Evolutionary conservation across 2,329 filamentous ascomycete genomes (phyloP).

Genomic region (Didymella arachidicola): DNA sequence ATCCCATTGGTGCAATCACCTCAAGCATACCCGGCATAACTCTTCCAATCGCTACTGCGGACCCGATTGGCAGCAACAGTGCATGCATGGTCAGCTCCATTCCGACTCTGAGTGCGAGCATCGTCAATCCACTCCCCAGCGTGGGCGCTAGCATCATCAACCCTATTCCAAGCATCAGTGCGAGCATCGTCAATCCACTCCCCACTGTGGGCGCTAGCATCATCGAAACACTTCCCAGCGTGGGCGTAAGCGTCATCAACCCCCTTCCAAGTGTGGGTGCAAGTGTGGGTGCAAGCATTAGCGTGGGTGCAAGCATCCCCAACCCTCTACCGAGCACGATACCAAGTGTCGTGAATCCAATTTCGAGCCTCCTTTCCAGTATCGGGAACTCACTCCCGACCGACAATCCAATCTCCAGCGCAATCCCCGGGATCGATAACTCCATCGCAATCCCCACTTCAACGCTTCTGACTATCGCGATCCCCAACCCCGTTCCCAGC

Average conservation of each 20-base stretch:
- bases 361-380: neutral
- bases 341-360: neutral
- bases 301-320: neutral
- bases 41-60: neutral
- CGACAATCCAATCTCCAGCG: neutral
- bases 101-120: neutral
- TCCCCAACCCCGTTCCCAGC: neutral
- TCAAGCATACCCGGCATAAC: neutral
- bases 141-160: neutral
- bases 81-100: neutral
- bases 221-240: neutral
- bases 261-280: neutral
- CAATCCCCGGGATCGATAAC: neutral
- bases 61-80: neutral
- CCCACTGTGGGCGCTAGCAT: neutral
- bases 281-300: neutral
- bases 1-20: neutral
- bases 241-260: neutral
- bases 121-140: neutral
- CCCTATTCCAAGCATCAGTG: neutral
- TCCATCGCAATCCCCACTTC: neutral
- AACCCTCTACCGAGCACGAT: neutral
- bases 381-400: neutral
- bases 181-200: neutral
- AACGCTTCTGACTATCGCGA: neutral